Base-by-base conservation (phyloP, 2,329 filamentous ascomycete genomes). In the Chaetomiaceae sp. region DNA sequence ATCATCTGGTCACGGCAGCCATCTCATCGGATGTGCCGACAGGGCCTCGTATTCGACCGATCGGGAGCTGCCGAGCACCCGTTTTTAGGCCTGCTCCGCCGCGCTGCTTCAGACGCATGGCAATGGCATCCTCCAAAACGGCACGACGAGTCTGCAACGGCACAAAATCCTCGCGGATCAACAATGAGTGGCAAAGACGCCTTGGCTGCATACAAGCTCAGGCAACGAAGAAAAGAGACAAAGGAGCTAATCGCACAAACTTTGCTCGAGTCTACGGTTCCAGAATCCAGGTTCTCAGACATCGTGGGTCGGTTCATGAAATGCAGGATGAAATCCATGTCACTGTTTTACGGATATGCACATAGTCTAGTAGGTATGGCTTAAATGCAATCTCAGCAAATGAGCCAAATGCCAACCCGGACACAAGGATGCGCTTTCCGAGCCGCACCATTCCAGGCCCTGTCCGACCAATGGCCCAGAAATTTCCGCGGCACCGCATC, bases 401-500 rank as follows among this genome's bases (percentile, higher is more conserved):
- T 31, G 37, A 23, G 9, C 6, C 8, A n/a, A 31, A 11, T 25
- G 19, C 27, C 37, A 38, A 42, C 27, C 27, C 14, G 27, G 27
- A 31, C 27, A 31, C 36, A 40, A 47, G 49, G 34, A 45, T 44
- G 48, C 42, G 22, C 3, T 38, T 22, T 51, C 20, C 29, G 20
- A 34, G 22, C 27, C 6, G n/a, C 34, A 34, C 47, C 56, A 60
- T 60, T 57, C 60, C 60, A 61, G 57, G 36, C 37, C 37, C 23
- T 12, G 19, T 39, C 31, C 49, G 19, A 20, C 50, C 47, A 52
- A 54, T 45, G 39, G 51, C 53, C 58, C 52, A 58, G 53, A 56
- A 56, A 56, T 61, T 60, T 47, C 54, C 37, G 47, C 54, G 59
- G 61, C 58, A 61, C 54, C 61, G 61, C 59, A 59, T 61, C 22